A percentile compares a stretch with the other conserved stretches of the same genome.
These are phyloP conservation scores for Candida argentea DNA, from an alignment of 805 yeast genomes.

Conservation along the genomic window DNA sequence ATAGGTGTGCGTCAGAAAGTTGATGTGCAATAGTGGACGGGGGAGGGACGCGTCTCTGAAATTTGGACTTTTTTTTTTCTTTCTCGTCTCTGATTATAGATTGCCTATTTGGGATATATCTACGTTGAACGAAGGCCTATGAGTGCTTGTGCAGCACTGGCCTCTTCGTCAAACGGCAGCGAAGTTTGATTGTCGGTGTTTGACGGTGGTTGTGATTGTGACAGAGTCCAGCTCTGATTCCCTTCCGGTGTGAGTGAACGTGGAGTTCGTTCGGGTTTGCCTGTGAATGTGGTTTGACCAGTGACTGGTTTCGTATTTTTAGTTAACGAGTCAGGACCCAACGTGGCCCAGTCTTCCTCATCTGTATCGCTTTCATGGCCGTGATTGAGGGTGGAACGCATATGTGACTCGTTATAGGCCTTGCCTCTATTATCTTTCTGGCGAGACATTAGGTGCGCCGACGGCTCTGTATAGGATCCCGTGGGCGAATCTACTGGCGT, in stretches of 20 bases:
- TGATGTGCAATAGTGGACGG: too few relatives aligned
- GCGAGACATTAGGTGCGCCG: slow-evolving; percentile 3
- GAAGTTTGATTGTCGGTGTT: background rate
- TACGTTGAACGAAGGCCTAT: slow-evolving; percentile 37
- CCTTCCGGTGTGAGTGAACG: slow-evolving; percentile 6
- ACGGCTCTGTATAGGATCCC: slow-evolving; percentile 9
- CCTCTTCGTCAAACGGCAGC: slow-evolving; percentile 27
- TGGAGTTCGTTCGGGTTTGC: slow-evolving; percentile 4
- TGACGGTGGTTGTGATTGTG: background rate
- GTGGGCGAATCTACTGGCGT: slow-evolving; percentile 13
- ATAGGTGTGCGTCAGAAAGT: too few relatives aligned
- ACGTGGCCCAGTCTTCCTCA: slow-evolving; percentile 93
- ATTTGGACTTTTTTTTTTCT: too few relatives aligned
- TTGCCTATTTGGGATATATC: background rate
- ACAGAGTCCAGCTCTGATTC: slow-evolving; percentile 1
- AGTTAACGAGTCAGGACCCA: slow-evolving; percentile 69
- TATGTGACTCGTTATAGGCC: slow-evolving; percentile 32
- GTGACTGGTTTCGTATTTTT: slow-evolving; percentile 11
- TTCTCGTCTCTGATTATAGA: background rate
- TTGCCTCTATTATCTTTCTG: slow-evolving; percentile 26
- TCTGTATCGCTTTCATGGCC: slow-evolving; percentile 60
- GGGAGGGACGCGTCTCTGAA: too few relatives aligned
- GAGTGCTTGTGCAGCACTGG: slow-evolving; percentile 51
- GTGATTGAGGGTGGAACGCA: slow-evolving; percentile 27
- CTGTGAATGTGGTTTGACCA: slow-evolving; percentile 1